phyloP scores from a whole-genome alignment of 139 green algal species.

The Nannochloris sp. region DNA sequence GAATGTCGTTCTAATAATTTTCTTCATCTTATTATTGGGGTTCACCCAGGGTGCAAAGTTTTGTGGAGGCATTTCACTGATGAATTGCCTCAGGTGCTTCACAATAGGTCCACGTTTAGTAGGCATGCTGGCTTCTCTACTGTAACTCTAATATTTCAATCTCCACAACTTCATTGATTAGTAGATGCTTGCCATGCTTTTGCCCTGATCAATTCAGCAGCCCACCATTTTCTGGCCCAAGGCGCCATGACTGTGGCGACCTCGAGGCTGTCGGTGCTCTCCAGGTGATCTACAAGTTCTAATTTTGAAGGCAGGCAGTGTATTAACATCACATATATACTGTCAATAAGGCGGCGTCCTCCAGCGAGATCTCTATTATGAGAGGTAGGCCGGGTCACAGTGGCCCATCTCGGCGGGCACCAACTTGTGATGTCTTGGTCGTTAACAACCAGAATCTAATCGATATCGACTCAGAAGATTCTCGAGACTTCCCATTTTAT shows the following conservation, averaged over 20 bases:
- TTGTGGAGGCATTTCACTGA: not conserved
- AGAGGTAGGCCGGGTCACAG: too few relatives aligned
- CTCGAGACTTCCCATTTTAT: not conserved
- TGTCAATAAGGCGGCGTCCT: too few relatives aligned
- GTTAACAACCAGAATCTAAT: not conserved
- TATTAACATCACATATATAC: too few relatives aligned
- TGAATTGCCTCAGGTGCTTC: not conserved
- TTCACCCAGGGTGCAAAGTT: not conserved
- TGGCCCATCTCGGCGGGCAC: too few relatives aligned
- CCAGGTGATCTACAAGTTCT: too few relatives aligned
- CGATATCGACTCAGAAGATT: not conserved
- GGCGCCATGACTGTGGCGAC: too few relatives aligned
- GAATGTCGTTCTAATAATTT: not conserved
- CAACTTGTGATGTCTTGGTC: not conserved
- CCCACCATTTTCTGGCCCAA: not conserved
- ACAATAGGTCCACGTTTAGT: not conserved
- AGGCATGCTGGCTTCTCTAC: not conserved
- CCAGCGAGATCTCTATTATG: too few relatives aligned
- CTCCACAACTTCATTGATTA: not conserved
- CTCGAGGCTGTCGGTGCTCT: too few relatives aligned
- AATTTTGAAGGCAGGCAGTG: too few relatives aligned
- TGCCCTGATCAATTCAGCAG: not conserved
- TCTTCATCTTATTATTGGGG: not conserved
- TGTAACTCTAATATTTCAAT: not conserved
- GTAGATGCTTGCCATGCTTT: not conserved